Conservation (phyloP, 2,329 filamentous ascomycete species). For the Microcyclospora tardicrescens region DNA sequence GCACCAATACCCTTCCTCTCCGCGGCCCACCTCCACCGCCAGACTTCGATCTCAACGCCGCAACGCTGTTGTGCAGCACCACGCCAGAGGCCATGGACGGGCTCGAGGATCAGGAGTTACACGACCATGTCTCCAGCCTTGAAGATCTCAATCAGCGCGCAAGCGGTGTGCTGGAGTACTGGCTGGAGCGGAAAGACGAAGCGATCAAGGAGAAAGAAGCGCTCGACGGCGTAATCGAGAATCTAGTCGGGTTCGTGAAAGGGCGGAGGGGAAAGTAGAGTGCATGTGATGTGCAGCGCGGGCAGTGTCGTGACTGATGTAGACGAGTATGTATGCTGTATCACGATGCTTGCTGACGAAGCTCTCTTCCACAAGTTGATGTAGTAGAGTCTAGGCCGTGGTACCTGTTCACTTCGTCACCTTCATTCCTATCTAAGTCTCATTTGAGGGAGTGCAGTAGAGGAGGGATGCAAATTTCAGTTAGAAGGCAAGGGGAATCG, state of each 20-base stretch:
- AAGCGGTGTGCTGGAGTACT: conserved; percentile 70
- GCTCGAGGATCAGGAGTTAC: conserved; percentile 65
- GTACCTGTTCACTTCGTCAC: too few species aligned
- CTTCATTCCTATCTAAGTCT: too few species aligned
- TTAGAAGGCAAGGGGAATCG: too few species aligned
- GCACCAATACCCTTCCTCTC: conserved; percentile 28
- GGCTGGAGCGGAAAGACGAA: conserved; percentile 74
- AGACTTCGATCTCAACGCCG: conserved; percentile 64
- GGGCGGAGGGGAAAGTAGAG: conserved; percentile 45
- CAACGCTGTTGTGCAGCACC: conserved; percentile 65
- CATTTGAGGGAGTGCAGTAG: too few species aligned
- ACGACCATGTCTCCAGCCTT: conserved; percentile 55
- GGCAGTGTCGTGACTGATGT: too few species aligned
- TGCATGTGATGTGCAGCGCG: background rate
- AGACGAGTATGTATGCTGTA: too few species aligned
- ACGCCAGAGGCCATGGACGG: conserved; percentile 72
- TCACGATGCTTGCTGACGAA: too few species aligned
- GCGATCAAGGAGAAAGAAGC: conserved; percentile 83
- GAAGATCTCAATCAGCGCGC: conserved; percentile 58
- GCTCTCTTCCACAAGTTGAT: too few species aligned
- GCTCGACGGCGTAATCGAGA: conserved; percentile 94
- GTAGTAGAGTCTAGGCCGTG: too few species aligned
- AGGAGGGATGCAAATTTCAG: too few species aligned
- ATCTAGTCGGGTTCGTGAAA: conserved; percentile 57
- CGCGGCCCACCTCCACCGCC: conserved; percentile 56